phyloP scores from a whole-genome alignment of 768 basidiomycete genomes.

The Suillus subaureus region DNA sequence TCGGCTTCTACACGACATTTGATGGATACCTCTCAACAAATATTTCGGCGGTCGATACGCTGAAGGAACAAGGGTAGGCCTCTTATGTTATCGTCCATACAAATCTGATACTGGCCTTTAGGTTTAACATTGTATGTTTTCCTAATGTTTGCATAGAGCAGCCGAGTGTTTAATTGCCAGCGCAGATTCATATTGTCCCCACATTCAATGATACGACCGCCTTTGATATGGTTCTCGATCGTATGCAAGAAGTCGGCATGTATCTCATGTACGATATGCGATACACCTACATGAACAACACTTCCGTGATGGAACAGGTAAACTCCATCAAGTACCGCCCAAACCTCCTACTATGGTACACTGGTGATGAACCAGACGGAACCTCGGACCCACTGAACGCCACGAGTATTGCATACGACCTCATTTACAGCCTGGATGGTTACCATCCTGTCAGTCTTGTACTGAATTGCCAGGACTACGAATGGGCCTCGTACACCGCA shows the following conservation, averaged over 20 bases:
- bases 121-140: constrained; percentile 35
- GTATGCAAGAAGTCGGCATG: constrained; percentile 68
- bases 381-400: constrained; percentile 68
- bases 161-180: neutral
- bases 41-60: constrained; percentile 30
- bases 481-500: constrained; percentile 56
- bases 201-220: constrained; percentile 61
- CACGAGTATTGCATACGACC: constrained; percentile 47
- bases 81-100: constrained; percentile 5
- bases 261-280: constrained; percentile 90
- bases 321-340: constrained; percentile 64
- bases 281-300: constrained; percentile 64
- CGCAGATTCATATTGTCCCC: constrained; percentile 71
- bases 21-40: constrained; percentile 28
- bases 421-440: constrained; percentile 62
- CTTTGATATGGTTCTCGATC: constrained; percentile 59
- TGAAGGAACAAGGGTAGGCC: constrained; percentile 34
- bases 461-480: constrained; percentile 67
- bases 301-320: constrained; percentile 68
- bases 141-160: neutral
- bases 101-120: neutral
- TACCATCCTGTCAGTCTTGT: constrained; percentile 72
- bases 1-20: constrained; percentile 49
- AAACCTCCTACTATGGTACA: constrained; percentile 76
- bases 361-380: constrained; percentile 75